Conservation (phyloP, 805 yeast species). For the Ogataea salicorniae region DNA sequence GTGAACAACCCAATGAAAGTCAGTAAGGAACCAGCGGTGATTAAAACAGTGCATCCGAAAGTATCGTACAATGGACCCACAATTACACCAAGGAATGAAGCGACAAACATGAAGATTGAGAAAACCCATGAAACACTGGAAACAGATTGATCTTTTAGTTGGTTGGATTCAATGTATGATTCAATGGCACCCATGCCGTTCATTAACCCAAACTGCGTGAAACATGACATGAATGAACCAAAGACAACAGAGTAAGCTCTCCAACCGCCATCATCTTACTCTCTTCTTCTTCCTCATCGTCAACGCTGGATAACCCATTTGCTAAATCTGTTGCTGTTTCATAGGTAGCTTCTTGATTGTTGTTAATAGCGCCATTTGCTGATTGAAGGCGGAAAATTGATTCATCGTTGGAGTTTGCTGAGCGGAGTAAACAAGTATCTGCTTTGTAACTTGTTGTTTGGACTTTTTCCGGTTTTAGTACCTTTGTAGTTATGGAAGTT, state of each 20-base stretch:
- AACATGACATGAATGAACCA: slow-evolving; percentile 54
- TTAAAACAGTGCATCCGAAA: slow-evolving; percentile 41
- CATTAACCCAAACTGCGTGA: slow-evolving; percentile 49
- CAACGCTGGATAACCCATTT: not conserved
- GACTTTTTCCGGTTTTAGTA: slow-evolving; percentile 29
- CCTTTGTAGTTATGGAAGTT: not conserved
- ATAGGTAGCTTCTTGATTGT: slow-evolving; percentile 18
- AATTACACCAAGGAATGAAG: slow-evolving; percentile 44
- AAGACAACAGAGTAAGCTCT: slow-evolving; percentile 51
- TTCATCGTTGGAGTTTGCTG: not conserved
- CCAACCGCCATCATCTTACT: slow-evolving; percentile 46
- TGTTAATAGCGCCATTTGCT: not conserved
- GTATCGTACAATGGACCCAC: slow-evolving; percentile 56
- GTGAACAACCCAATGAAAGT: slow-evolving; percentile 47
- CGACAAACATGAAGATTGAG: slow-evolving; percentile 47
- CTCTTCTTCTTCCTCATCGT: slow-evolving; percentile 14
- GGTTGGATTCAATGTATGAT: slow-evolving; percentile 52
- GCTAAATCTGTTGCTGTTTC: slow-evolving; percentile 38
- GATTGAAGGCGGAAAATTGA: not conserved
- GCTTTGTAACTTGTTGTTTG: not conserved
- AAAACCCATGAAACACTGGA: slow-evolving; percentile 61
- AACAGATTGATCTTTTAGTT: slow-evolving; percentile 39
- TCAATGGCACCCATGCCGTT: slow-evolving; percentile 61
- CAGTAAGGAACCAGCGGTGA: slow-evolving; percentile 37
- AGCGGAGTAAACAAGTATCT: too few species aligned